A percentile compares a stretch with the other conserved stretches of the same genome.
phyloP scores from a whole-genome alignment of 305 asterid species.

The Fraxinus angustifolia region DNA sequence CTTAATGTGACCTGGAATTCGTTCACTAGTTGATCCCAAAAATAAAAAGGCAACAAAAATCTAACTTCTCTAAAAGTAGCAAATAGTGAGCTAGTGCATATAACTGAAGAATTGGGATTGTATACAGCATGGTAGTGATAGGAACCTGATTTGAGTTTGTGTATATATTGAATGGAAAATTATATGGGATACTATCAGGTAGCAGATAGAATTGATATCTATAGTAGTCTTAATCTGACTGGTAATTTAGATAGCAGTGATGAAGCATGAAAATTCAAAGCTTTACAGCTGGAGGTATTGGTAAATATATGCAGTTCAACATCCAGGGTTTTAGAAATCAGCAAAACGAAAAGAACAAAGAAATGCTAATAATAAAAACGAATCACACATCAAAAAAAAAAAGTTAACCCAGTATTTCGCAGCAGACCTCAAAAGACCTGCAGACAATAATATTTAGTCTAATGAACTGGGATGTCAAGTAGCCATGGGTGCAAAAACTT shows the following conservation, averaged over 20 bases:
- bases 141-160: not conserved
- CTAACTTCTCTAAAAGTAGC: not conserved
- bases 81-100: slow-evolving; percentile 1
- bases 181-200: not conserved
- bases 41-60: slow-evolving; percentile 5
- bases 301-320: not conserved
- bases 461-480: slow-evolving; percentile 1
- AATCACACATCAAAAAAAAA: not conserved
- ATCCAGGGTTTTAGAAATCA: not conserved
- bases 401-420: slow-evolving; percentile 13
- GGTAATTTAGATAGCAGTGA: not conserved
- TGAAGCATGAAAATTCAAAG: slow-evolving; percentile 11
- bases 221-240: not conserved
- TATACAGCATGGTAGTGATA: slow-evolving; percentile 1
- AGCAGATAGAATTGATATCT: slow-evolving; percentile 16
- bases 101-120: slow-evolving; percentile 6
- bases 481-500: slow-evolving; percentile 8
- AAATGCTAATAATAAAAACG: not conserved
- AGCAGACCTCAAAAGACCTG: not conserved
- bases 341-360: slow-evolving; percentile 1
- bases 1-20: slow-evolving; percentile 17
- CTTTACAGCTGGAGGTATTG: slow-evolving; percentile 7
- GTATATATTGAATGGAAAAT: not conserved
- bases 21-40: not conserved
- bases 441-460: slow-evolving; percentile 6